Percentiles rank a stretch among this genome's conserved stretches.
Evolutionary conservation across 495 filamentous ascomycete genomes (phyloP).

Genomic region (Parmelia sp.): DNA sequence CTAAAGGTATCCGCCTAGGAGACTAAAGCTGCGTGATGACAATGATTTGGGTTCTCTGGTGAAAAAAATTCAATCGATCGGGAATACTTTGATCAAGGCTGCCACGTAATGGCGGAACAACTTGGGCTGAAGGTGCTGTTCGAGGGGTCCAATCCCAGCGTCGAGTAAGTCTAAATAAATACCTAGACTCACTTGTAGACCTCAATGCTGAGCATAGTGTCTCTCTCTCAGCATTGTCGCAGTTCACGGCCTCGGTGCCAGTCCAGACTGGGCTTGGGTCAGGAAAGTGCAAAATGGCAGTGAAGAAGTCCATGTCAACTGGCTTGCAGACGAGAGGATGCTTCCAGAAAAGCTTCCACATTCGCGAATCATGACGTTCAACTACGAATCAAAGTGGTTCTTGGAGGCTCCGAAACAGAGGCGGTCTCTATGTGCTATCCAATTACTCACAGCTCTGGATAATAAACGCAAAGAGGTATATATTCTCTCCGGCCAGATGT

Average conservation of each 20-base stretch:
- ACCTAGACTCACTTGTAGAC: background rate
- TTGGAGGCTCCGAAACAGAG: constrained; percentile 3
- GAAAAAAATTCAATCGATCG: too few species aligned
- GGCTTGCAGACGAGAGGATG: constrained; percentile 8
- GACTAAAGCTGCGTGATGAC: too few species aligned
- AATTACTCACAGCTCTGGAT: constrained; percentile 3
- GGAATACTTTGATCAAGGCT: too few species aligned
- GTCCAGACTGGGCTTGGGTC: constrained; percentile 9
- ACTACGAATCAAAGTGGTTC: constrained; percentile 11
- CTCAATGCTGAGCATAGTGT: background rate
- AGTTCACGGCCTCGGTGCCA: constrained; percentile 9
- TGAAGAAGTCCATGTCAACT: constrained; percentile 7
- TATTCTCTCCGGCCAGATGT: background rate
- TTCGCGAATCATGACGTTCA: constrained; percentile 10
- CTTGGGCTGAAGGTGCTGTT: constrained; percentile 6
- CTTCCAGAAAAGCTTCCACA: constrained; percentile 9
- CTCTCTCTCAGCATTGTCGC: constrained; percentile 4
- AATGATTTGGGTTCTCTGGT: too few species aligned
- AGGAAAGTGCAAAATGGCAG: background rate
- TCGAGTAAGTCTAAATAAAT: constrained; percentile 9
- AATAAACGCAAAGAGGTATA: constrained; percentile 6
- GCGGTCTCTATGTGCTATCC: background rate
- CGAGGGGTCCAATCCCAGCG: background rate
- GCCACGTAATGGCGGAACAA: background rate
- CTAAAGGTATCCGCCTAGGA: background rate